phyloP scores from a whole-genome alignment of 495 filamentous ascomycete genomes.

The Pseudoneurospora amorphoporcata region DNA sequence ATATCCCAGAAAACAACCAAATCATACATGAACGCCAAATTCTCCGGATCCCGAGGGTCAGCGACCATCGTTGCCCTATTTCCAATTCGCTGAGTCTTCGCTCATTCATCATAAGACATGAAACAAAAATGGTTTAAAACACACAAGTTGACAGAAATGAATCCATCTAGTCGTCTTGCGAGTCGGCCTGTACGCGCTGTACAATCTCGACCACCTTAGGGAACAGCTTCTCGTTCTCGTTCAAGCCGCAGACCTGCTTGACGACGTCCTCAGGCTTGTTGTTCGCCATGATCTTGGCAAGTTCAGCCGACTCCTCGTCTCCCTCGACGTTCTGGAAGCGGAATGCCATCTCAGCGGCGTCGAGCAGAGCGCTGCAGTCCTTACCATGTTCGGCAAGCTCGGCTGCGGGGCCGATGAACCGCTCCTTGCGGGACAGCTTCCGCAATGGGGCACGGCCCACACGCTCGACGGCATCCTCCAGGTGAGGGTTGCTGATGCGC shows the following conservation, averaged over 20 bases:
- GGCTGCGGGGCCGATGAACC: conserved; percentile 85
- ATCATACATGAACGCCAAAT: conserved; percentile 1
- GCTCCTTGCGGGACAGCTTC: conserved; percentile 86
- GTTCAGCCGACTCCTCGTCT: conserved; percentile 73
- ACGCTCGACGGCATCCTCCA: conserved; percentile 87
- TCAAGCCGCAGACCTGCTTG: conserved; percentile 62
- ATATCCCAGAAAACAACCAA: background rate
- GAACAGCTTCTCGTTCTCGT: conserved; percentile 62
- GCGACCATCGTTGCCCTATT: background rate
- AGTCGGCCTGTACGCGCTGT: conserved; percentile 61
- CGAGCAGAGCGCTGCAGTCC: conserved; percentile 58
- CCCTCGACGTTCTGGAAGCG: conserved; percentile 86
- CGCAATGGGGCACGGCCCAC: conserved; percentile 90
- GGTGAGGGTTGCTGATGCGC: conserved; percentile 89
- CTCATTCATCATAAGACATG: background rate
- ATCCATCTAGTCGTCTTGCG: conserved; percentile 21
- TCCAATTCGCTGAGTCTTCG: background rate
- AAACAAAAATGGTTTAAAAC: background rate
- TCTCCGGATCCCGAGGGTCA: background rate
- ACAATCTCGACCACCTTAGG: conserved; percentile 60
- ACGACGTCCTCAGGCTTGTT: conserved; percentile 57
- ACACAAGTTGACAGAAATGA: background rate
- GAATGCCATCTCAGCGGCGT: conserved; percentile 74
- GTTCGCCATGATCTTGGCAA: conserved; percentile 72
- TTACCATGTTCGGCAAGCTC: conserved; percentile 70